A percentile compares a stretch with the other conserved stretches of the same genome.
These are phyloP conservation scores for Clathrospora elynae DNA, from an alignment of 2,329 filamentous ascomycete species.

Conservation along the genomic window DNA sequence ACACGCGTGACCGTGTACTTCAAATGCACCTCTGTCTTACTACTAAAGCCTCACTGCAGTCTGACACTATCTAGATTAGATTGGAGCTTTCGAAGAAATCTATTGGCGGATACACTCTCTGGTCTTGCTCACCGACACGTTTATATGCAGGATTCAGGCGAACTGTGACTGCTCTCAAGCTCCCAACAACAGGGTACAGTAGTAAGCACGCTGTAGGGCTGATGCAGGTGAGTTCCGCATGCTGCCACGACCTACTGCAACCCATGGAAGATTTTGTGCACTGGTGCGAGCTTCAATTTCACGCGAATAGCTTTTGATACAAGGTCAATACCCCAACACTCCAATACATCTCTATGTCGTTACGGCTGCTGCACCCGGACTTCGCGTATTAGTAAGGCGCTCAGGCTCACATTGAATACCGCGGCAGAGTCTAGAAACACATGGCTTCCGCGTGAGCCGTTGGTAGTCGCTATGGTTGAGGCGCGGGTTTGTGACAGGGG, in stretches of 20 bases:
- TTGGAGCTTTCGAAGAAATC: too few species aligned
- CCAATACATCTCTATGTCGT: background rate
- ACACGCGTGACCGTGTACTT: constrained; percentile 23
- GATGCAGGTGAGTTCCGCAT: constrained; percentile 25
- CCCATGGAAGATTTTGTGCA: constrained; percentile 12
- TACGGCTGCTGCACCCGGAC: too few species aligned
- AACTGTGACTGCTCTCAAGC: constrained; percentile 14
- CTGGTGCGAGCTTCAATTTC: constrained; percentile 9
- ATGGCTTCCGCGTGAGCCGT: constrained; percentile 12
- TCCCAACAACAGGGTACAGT: constrained; percentile 13
- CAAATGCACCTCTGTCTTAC: too few species aligned
- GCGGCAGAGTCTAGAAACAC: constrained; percentile 14
- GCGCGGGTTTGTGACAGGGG: constrained; percentile 12
- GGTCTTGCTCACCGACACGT: constrained; percentile 7
- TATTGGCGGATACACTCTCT: too few species aligned
- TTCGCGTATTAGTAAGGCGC: too few species aligned
- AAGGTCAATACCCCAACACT: constrained; percentile 1
- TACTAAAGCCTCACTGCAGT: too few species aligned
- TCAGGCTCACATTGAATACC: too few species aligned
- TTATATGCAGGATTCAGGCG: constrained; percentile 17
- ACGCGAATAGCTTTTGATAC: constrained; percentile 2
- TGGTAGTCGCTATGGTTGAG: constrained; percentile 6
- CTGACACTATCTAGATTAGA: too few species aligned
- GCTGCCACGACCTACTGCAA: constrained; percentile 14
- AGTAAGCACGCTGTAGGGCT: constrained; percentile 30